Conservation (phyloP, 2,329 filamentous ascomycete species). For the Phaeoacremonium minimum region DNA sequence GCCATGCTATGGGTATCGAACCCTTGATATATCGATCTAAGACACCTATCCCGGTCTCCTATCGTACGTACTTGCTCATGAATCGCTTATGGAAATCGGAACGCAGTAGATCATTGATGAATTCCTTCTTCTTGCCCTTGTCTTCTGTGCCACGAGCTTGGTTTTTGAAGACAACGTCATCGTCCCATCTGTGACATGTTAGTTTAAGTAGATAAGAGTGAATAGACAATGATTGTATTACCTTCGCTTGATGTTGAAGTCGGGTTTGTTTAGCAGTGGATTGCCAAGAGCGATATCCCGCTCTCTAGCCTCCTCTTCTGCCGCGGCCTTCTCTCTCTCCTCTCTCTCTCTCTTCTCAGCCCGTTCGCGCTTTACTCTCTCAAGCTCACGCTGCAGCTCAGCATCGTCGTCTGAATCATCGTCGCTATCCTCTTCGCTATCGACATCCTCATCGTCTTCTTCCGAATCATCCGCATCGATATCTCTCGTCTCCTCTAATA, state of each 20-base stretch:
- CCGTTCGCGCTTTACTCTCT: constrained; percentile 86
- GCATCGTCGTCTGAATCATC: constrained; percentile 77
- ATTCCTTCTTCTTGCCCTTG: constrained; percentile 82
- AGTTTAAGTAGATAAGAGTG: constrained; percentile 4
- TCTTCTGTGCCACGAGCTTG: constrained; percentile 94
- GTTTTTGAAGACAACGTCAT: constrained; percentile 99
- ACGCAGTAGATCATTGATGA: constrained; percentile 90
- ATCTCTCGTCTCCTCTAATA: constrained; percentile 83
- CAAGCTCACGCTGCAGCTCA: constrained; percentile 85
- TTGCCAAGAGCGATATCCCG: constrained; percentile 89
- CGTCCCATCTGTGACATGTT: constrained; percentile 70
- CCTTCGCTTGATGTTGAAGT: constrained; percentile 83
- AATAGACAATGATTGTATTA: constrained; percentile 14
- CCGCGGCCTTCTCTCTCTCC: constrained; percentile 74
- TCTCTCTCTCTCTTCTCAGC: constrained; percentile 77
- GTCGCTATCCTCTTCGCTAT: constrained; percentile 45
- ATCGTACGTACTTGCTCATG: constrained; percentile 70
- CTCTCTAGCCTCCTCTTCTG: constrained; percentile 80
- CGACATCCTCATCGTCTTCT: constrained; percentile 52
- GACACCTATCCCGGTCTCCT: no score
- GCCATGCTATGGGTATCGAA: no score
- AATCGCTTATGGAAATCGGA: constrained; percentile 98
- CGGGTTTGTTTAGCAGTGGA: constrained; percentile 80
- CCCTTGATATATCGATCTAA: no score
- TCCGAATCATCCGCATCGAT: constrained; percentile 78